These are phyloP conservation scores for Coemansia sp. DNA, from an alignment of 192 early-diverging fungal species.

Conservation along the genomic window DNA sequence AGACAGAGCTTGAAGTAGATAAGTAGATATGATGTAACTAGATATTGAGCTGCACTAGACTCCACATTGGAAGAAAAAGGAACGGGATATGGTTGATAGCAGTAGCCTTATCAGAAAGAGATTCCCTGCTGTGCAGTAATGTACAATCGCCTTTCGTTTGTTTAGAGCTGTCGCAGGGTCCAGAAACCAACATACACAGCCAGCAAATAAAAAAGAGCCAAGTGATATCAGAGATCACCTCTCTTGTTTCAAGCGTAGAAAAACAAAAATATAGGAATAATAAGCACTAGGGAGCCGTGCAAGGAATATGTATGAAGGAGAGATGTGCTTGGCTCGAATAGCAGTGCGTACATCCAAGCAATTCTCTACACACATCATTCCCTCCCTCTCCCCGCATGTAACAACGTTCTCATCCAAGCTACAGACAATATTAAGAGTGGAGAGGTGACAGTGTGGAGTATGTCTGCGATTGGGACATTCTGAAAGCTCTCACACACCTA, in stretches of 20 bases:
- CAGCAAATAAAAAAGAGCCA: slow-evolving; percentile 2
- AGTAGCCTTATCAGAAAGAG: background rate
- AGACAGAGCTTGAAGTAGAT: background rate
- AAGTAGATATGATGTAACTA: background rate
- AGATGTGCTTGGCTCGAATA: background rate
- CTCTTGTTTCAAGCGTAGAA: background rate
- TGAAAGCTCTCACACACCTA: background rate
- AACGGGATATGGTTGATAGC: background rate
- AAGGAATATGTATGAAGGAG: background rate
- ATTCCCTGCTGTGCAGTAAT: background rate
- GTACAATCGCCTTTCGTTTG: background rate
- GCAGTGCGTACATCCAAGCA: background rate
- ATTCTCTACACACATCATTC: background rate
- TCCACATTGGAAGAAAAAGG: background rate
- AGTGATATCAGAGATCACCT: background rate
- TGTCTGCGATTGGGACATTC: background rate
- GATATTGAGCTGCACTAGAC: background rate
- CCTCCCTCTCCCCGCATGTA: background rate
- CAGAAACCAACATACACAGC: background rate
- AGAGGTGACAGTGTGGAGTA: background rate
- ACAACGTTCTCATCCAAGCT: background rate
- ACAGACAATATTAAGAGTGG: slow-evolving; percentile 3
- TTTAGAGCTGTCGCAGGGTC: background rate
- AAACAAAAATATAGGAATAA: background rate
- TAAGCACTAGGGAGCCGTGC: background rate